Evolutionary conservation across 2,329 filamentous ascomycete genomes (phyloP), one percentile per base, ranked within the genome.

Genomic region (Curvularia verruculosa): DNA sequence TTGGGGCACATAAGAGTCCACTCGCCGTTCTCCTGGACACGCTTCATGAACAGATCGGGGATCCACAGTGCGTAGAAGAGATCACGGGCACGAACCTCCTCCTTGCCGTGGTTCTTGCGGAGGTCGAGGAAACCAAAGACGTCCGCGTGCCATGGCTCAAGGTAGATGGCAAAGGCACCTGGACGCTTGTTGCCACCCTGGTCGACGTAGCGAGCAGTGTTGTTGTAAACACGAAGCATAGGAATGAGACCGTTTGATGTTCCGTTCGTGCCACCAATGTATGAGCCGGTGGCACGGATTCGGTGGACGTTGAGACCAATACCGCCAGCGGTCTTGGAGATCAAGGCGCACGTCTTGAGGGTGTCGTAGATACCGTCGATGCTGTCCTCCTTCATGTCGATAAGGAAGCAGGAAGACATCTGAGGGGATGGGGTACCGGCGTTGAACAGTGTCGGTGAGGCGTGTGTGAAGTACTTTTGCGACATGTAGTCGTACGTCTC

Each of bases 401-500:
- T 92, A 53, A 99, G 85, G 87, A 99, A 99, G 84, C 95, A 99
- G 15, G 95, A 99, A 2, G 95, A 96, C 69, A 99, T 84, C 81
- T 99, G 95, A 43, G 92, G 89, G 73, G 95, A 89, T 43, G 95
- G 95, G 26, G 95, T 99, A 73, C 94, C 95, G 52, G 95, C 95
- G 72, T 96, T 97, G 87, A 99, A 99, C 50, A 99, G 88, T 3
- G 95, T 99, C 3, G 95, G 95, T 8, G 95, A 99, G 51, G 95
- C 95, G 74, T 99, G 95, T 54, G 95, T 99, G 81, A 99, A 99
- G 83, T 90, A 94, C 80, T 98, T 98, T 83, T 88, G 92, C 29
- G 95, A 99, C 93, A 99, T 97, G 79, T 96, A 87, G 81, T 98
- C 94, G 84, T 99, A 99, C 40, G 95, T 98, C 85, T 99, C 92